Percentiles rank a stretch among this genome's conserved stretches.
phyloP scores from a whole-genome alignment of 768 basidiomycete genomes.

The Pilatotrama ljubarskyi region DNA sequence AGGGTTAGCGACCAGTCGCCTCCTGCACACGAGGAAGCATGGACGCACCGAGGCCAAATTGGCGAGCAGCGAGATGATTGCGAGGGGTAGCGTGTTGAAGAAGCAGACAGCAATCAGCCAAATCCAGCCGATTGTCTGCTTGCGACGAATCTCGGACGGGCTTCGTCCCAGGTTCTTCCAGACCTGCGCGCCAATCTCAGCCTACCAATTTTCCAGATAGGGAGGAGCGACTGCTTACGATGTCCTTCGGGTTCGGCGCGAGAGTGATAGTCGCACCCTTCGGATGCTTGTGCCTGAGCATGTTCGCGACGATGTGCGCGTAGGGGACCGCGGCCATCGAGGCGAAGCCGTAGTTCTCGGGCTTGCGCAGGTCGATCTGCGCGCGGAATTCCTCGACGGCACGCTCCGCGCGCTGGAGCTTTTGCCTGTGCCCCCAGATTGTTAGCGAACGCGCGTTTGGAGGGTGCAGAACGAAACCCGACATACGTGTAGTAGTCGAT shows the following conservation, averaged over 20 bases:
- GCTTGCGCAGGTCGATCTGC: constrained; percentile 70
- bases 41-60: constrained; percentile 77
- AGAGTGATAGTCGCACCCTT: constrained; percentile 71
- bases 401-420: constrained; percentile 62
- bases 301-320: constrained; percentile 80
- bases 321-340: constrained; percentile 88
- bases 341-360: constrained; percentile 91
- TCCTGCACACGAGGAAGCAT: not conserved
- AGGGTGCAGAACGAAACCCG: not conserved
- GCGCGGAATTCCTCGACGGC: constrained; percentile 73
- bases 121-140: constrained; percentile 74
- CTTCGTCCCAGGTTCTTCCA: constrained; percentile 89
- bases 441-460: not conserved
- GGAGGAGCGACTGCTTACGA: constrained; percentile 47
- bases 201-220: not conserved
- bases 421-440: constrained; percentile 36
- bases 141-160: constrained; percentile 62
- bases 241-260: constrained; percentile 89
- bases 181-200: constrained; percentile 47
- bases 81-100: constrained; percentile 91
- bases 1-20: not conserved
- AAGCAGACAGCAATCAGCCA: constrained; percentile 81
- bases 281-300: constrained; percentile 65
- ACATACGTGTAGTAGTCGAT: constrained; percentile 92
- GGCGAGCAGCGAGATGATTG: constrained; percentile 87